These are phyloP conservation scores for Thelonectria blattea DNA, from an alignment of 2,329 filamentous ascomycete genomes.

Conservation along the genomic window DNA sequence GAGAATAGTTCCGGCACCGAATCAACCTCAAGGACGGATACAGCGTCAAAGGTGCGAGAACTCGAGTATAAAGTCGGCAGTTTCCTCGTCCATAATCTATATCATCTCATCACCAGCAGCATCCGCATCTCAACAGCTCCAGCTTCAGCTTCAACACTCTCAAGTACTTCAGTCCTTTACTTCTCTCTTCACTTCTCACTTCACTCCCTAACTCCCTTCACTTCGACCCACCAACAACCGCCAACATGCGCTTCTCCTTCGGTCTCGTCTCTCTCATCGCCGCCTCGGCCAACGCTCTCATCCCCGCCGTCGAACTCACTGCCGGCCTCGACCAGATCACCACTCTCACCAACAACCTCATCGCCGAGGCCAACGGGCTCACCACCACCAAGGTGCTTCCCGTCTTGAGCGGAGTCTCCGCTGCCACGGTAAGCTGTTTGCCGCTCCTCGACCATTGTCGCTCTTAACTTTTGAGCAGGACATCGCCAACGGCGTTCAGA, in stretches of 20 bases:
- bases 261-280: not conserved
- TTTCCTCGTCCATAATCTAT: not conserved
- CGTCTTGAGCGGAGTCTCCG: not conserved
- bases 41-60: not conserved
- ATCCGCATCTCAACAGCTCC: not conserved
- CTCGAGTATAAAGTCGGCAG: not conserved
- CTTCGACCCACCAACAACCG: not conserved
- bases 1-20: too few relatives aligned
- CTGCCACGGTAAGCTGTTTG: not conserved
- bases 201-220: not conserved
- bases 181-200: not conserved
- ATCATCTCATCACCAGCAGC: not conserved
- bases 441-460: not conserved
- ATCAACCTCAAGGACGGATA: not conserved
- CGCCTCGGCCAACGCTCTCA: not conserved
- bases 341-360: not conserved
- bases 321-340: not conserved
- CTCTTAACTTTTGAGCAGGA: not conserved
- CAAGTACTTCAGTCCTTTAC: not conserved
- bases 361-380: not conserved
- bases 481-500: not conserved
- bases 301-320: not conserved
- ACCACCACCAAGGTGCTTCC: not conserved
- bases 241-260: slow-evolving; percentile 6
- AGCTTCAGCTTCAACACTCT: not conserved